Conservation (phyloP, 2,329 filamentous ascomycete species). For the Hypoxylon rubiginosum region DNA sequence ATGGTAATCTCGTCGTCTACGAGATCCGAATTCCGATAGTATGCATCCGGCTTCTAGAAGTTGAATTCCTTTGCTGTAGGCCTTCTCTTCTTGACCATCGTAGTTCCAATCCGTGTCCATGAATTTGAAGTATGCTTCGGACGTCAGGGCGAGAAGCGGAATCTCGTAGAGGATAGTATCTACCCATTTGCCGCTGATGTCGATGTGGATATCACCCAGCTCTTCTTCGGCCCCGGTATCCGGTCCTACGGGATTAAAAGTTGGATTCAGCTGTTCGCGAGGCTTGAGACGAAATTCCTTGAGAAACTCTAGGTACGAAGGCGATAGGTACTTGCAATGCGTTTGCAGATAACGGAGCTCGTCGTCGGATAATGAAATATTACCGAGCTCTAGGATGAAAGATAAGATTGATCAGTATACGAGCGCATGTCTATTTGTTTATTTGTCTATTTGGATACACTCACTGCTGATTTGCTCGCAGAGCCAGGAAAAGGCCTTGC, state of each 20-base stretch:
- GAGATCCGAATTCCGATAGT: constrained; percentile 94
- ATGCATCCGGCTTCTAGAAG: constrained; percentile 86
- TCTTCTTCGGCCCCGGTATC: constrained; percentile 75
- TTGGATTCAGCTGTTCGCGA: constrained; percentile 80
- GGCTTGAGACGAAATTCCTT: constrained; percentile 85
- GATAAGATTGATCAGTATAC: constrained; percentile 44
- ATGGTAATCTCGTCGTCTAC: constrained; percentile 91
- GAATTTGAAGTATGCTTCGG: constrained; percentile 97
- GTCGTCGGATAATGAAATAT: constrained; percentile 82
- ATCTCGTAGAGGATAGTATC: constrained; percentile 99
- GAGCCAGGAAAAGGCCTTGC: constrained; percentile 87
- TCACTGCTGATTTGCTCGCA: constrained; percentile 83
- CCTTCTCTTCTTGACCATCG: constrained; percentile 85
- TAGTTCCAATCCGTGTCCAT: constrained; percentile 95
- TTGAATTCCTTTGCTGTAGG: constrained; percentile 82
- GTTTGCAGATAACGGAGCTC: constrained; percentile 84
- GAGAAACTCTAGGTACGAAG: constrained; percentile 84
- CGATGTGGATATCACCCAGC: constrained; percentile 80
- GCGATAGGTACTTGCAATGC: constrained; percentile 83
- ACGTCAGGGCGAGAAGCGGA: constrained; percentile 89
- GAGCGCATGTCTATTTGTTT: too few relatives aligned
- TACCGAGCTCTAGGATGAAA: constrained; percentile 76
- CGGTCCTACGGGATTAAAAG: constrained; percentile 69
- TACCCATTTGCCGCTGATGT: constrained; percentile 86
- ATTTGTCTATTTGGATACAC: constrained; percentile 50